These are phyloP conservation scores for Acanthamoeba triangularis DNA, from an alignment of 208 protist species.

Conservation along the genomic window DNA sequence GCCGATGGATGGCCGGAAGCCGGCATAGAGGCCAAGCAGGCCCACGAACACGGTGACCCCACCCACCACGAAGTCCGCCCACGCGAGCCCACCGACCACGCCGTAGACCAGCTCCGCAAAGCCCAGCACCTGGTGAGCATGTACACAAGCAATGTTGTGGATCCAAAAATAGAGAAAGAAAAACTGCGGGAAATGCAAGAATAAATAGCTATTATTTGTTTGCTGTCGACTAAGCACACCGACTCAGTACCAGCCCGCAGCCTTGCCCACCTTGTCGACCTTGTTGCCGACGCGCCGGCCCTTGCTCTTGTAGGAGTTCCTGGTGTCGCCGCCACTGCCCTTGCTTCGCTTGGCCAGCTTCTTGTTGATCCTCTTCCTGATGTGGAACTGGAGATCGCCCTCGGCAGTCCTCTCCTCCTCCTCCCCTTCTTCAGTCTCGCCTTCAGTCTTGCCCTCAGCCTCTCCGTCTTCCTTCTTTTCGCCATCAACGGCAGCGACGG, in stretches of 20 bases:
- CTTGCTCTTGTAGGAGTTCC: slow-evolving; percentile 61
- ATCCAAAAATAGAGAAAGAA: too few species aligned
- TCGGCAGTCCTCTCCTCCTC: not conserved
- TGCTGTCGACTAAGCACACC: not conserved
- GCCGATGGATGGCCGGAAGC: slow-evolving; percentile 21
- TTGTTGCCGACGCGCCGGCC: slow-evolving; percentile 26
- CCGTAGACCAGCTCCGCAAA: not conserved
- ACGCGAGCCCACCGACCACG: not conserved
- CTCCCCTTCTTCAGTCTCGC: not conserved
- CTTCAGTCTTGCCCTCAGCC: not conserved
- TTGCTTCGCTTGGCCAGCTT: slow-evolving; percentile 14
- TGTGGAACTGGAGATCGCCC: not conserved
- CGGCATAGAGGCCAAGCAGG: not conserved
- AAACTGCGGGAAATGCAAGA: not conserved
- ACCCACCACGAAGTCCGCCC: slow-evolving; percentile 25
- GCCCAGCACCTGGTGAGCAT: not conserved
- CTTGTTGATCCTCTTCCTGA: slow-evolving; percentile 40
- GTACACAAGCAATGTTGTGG: not conserved
- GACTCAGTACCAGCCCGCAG: not conserved
- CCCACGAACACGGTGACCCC: not conserved
- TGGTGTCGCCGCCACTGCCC: not conserved
- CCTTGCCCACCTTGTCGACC: slow-evolving; percentile 35
- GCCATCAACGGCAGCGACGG: not conserved
- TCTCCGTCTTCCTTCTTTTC: not conserved
- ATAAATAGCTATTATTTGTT: not conserved